phyloP scores from a whole-genome alignment of 148 eudicot species.

The Vaccinium myrtillus region DNA sequence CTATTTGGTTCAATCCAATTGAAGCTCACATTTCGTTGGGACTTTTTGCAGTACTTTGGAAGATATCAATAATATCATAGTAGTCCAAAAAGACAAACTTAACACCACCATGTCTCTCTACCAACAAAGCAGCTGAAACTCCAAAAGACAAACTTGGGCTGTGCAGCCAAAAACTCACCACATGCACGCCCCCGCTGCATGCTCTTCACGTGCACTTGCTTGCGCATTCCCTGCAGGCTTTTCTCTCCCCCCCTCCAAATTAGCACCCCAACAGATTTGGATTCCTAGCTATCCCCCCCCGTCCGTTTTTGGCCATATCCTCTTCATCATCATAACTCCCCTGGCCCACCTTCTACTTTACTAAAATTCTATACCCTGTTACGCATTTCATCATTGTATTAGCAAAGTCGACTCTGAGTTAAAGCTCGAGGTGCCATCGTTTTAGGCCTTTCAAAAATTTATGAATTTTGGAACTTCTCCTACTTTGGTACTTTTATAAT shows the following conservation, averaged over 20 bases:
- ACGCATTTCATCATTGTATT: neutral
- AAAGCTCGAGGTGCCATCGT: too few species aligned
- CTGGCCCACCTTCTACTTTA: neutral
- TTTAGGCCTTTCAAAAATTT: too few species aligned
- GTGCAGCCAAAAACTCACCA: constrained; percentile 6
- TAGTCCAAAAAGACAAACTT: neutral
- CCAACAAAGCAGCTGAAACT: neutral
- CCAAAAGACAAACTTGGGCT: neutral
- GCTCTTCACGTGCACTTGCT: constrained; percentile 17
- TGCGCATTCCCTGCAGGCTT: neutral
- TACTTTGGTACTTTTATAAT: too few species aligned
- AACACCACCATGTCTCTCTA: neutral
- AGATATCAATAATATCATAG: neutral
- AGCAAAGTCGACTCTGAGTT: too few species aligned
- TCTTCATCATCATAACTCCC: neutral
- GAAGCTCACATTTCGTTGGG: too few species aligned
- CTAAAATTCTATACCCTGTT: neutral
- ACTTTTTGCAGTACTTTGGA: too few species aligned
- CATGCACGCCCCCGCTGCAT: neutral
- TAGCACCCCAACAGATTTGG: neutral
- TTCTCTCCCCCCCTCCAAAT: neutral
- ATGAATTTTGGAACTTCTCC: too few species aligned
- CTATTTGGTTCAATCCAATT: too few species aligned
- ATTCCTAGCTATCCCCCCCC: neutral
- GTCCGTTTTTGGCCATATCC: neutral